These are phyloP conservation scores for Trametes gibbosa DNA, from an alignment of 768 basidiomycete species.

Conservation along the genomic window DNA sequence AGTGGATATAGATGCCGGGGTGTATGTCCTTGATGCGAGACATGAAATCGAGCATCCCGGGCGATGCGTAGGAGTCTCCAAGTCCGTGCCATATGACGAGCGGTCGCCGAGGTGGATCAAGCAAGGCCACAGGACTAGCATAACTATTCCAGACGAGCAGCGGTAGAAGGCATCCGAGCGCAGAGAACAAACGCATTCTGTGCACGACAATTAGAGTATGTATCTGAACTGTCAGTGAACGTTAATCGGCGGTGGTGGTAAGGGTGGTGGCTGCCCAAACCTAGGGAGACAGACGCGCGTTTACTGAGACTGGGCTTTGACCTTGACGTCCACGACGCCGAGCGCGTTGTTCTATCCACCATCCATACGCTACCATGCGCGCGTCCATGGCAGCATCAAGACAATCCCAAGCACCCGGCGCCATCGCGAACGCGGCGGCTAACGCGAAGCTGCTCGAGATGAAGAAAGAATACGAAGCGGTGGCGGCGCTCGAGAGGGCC, in stretches of 20 bases:
- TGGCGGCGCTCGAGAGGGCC: conserved; percentile 66
- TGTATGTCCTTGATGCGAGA: conserved; percentile 57
- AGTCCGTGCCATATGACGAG: conserved; percentile 79
- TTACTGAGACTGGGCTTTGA: too few relatives aligned
- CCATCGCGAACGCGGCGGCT: conserved; percentile 47
- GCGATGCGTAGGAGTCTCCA: conserved; percentile 73
- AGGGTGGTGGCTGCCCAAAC: too few relatives aligned
- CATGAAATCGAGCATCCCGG: conserved; percentile 70
- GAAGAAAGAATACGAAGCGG: conserved; percentile 79
- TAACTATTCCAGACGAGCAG: too few relatives aligned
- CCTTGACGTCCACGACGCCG: background rate
- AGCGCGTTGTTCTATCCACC: background rate
- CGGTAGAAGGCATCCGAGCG: too few relatives aligned
- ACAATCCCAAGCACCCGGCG: conserved; percentile 43
- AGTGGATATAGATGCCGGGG: conserved; percentile 76
- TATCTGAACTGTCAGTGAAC: too few relatives aligned
- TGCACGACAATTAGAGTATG: background rate
- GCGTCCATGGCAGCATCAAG: conserved; percentile 54
- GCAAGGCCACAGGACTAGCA: background rate
- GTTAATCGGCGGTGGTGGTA: too few relatives aligned
- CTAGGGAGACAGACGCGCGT: background rate
- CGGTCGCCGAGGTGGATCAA: conserved; percentile 35
- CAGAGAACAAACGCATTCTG: too few relatives aligned
- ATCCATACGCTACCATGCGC: conserved; percentile 40
- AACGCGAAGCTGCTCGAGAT: conserved; percentile 63